phyloP scores from a whole-genome alignment of 2,329 filamentous ascomycete genomes.

The Mycogone perniciosa region DNA sequence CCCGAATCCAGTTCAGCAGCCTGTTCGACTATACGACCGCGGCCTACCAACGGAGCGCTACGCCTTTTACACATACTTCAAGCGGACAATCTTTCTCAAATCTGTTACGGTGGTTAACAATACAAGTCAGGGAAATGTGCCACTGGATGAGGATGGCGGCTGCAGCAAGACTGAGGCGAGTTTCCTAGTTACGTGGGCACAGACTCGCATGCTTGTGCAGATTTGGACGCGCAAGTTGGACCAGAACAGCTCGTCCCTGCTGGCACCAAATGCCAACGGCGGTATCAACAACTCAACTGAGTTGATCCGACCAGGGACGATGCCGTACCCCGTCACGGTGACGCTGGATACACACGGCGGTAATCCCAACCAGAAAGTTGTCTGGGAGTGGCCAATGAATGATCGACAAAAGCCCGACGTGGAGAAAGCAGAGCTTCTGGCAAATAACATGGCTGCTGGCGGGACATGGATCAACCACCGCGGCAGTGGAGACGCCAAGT shows the following conservation, averaged over 20 bases:
- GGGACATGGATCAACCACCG: constrained; percentile 49
- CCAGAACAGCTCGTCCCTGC: constrained; percentile 37
- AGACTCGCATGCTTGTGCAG: constrained; percentile 57
- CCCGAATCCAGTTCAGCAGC: constrained; percentile 66
- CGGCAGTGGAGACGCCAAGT: constrained; percentile 35
- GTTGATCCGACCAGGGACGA: constrained; percentile 46
- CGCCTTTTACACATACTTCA: constrained; percentile 89
- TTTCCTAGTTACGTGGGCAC: constrained; percentile 51
- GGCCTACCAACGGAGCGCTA: constrained; percentile 79
- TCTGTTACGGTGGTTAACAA: constrained; percentile 44
- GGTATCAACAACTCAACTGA: constrained; percentile 23
- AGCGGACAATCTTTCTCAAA: constrained; percentile 77
- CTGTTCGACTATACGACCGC: constrained; percentile 78
- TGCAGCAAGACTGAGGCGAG: constrained; percentile 46
- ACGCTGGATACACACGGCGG: constrained; percentile 59
- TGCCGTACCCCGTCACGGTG: constrained; percentile 58
- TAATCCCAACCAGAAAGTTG: constrained; percentile 43
- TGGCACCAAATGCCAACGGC: constrained; percentile 23
- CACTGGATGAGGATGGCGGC: constrained; percentile 50
- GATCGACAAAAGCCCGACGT: constrained; percentile 39
- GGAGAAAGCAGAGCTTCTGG: constrained; percentile 38
- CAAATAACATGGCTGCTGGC: constrained; percentile 44
- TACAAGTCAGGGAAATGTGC: constrained; percentile 35
- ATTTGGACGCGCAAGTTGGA: constrained; percentile 54
- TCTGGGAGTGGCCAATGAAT: constrained; percentile 48